A percentile compares a stretch with the other conserved stretches of the same genome.
These are phyloP conservation scores for Hericium erinaceus DNA, from an alignment of 768 basidiomycete genomes.

Conservation along the genomic window DNA sequence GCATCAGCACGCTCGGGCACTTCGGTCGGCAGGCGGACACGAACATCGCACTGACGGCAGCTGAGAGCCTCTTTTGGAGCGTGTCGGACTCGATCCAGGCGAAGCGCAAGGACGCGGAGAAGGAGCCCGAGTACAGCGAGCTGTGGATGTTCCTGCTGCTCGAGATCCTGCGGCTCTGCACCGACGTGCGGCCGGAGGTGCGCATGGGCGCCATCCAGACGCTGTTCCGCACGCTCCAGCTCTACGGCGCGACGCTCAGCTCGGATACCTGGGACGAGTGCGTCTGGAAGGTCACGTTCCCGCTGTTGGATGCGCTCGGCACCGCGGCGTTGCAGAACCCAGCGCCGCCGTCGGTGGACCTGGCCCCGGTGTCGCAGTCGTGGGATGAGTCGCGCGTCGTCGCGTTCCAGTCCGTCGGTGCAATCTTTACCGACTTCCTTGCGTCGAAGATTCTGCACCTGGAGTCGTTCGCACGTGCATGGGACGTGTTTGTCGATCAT, in stretches of 20 bases:
- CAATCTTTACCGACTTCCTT: slow-evolving; percentile 77
- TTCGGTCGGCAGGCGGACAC: slow-evolving; percentile 92
- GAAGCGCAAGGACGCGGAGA: slow-evolving; percentile 56
- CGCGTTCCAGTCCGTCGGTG: slow-evolving; percentile 74
- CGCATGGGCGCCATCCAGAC: slow-evolving; percentile 93
- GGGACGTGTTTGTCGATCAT: slow-evolving; percentile 65
- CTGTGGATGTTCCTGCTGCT: slow-evolving; percentile 92
- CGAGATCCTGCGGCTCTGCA: slow-evolving; percentile 75
- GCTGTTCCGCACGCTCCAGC: slow-evolving; percentile 84
- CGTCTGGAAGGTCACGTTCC: slow-evolving; percentile 87
- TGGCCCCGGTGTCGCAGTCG: slow-evolving; percentile 27
- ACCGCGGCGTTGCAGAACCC: slow-evolving; percentile 37
- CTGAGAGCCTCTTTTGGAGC: slow-evolving; percentile 89
- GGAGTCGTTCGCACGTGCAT: slow-evolving; percentile 58
- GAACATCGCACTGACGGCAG: slow-evolving; percentile 91
- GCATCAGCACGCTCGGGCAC: slow-evolving; percentile 83
- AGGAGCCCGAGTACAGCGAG: slow-evolving; percentile 64
- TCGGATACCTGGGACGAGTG: slow-evolving; percentile 82
- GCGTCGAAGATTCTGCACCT: slow-evolving; percentile 64
- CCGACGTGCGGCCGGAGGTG: slow-evolving; percentile 79
- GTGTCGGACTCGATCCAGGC: slow-evolving; percentile 93
- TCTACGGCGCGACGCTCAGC: slow-evolving; percentile 84
- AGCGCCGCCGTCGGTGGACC: slow-evolving; percentile 8
- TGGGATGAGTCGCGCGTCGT: slow-evolving; percentile 89
- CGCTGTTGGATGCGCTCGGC: slow-evolving; percentile 66